Percentiles rank a stretch among this genome's conserved stretches.
phyloP scores from a whole-genome alignment of 2,329 filamentous ascomycete genomes.

The Pseudovirgaria hyperparasitica region DNA sequence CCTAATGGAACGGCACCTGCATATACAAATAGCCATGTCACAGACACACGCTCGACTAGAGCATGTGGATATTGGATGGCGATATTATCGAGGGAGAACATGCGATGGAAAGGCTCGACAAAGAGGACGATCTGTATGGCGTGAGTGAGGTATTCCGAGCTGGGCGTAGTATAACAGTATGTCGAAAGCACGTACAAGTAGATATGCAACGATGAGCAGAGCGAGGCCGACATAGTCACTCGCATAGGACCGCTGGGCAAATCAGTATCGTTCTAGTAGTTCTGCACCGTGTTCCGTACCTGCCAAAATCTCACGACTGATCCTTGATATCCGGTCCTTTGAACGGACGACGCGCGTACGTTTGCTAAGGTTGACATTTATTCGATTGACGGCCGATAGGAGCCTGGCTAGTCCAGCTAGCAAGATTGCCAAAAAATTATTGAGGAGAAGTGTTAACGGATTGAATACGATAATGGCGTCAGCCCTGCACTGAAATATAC shows the following conservation, averaged over 20 bases:
- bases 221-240: slow-evolving; percentile 75
- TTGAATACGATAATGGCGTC: too few species aligned
- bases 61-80: slow-evolving; percentile 81
- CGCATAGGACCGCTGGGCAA: slow-evolving; percentile 70
- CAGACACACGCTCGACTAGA: slow-evolving; percentile 66
- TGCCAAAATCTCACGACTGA: too few species aligned
- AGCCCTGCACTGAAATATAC: too few species aligned
- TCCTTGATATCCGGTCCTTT: too few species aligned
- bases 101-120: slow-evolving; percentile 79
- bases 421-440: too few species aligned
- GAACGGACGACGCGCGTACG: too few species aligned
- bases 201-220: slow-evolving; percentile 55
- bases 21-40: slow-evolving; percentile 67
- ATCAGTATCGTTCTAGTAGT: too few species aligned
- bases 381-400: too few species aligned
- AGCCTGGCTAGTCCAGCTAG: too few species aligned
- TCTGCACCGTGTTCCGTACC: too few species aligned
- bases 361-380: too few species aligned
- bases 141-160: slow-evolving; percentile 1
- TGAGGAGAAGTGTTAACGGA: too few species aligned
- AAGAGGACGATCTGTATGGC: slow-evolving; percentile 47
- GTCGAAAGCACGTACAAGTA: slow-evolving; percentile 37
- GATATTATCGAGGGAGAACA: slow-evolving; percentile 82
- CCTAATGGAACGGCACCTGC: slow-evolving; percentile 58
- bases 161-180: slow-evolving; percentile 1